Evolutionary conservation across 2,329 filamentous ascomycete genomes (phyloP).

Genomic region (Leptographium radiaticola): DNA sequence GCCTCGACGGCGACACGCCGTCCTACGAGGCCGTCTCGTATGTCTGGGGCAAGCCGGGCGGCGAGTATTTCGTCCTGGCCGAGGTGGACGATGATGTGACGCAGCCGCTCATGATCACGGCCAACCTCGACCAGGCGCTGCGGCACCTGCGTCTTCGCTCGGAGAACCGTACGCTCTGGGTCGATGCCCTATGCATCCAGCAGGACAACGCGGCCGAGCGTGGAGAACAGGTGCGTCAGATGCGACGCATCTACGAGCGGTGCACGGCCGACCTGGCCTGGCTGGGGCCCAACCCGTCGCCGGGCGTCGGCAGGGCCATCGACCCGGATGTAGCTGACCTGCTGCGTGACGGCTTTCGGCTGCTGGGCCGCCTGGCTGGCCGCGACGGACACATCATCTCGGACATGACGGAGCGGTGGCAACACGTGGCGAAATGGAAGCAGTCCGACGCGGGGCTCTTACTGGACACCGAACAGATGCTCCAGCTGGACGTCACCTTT

Average conservation of each 20-base stretch:
- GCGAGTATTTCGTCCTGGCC: neutral
- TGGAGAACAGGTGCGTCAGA: constrained; percentile 6
- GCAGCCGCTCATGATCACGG: constrained; percentile 1
- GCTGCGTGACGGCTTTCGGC: neutral
- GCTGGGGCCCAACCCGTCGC: constrained; percentile 4
- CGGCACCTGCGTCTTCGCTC: constrained; percentile 4
- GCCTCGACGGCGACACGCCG: neutral
- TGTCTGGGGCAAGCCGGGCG: constrained; percentile 5
- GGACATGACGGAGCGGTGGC: constrained; percentile 1
- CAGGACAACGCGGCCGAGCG: constrained; percentile 8
- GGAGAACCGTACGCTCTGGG: constrained; percentile 6
- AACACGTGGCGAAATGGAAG: neutral
- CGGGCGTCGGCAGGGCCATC: neutral
- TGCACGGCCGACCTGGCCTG: constrained; percentile 4
- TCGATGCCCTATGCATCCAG: constrained; percentile 13
- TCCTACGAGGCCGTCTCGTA: constrained; percentile 11
- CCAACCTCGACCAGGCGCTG: constrained; percentile 7
- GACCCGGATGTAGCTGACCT: neutral
- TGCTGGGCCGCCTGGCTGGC: constrained; percentile 3
- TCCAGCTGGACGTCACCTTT: neutral
- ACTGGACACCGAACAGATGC: neutral
- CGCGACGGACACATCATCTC: neutral
- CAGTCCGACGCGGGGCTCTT: neutral
- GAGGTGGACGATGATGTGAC: neutral
- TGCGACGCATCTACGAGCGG: constrained; percentile 9